These are phyloP conservation scores for Uncinocarpus reesii DNA, from an alignment of 2,329 filamentous ascomycete genomes.

Conservation along the genomic window DNA sequence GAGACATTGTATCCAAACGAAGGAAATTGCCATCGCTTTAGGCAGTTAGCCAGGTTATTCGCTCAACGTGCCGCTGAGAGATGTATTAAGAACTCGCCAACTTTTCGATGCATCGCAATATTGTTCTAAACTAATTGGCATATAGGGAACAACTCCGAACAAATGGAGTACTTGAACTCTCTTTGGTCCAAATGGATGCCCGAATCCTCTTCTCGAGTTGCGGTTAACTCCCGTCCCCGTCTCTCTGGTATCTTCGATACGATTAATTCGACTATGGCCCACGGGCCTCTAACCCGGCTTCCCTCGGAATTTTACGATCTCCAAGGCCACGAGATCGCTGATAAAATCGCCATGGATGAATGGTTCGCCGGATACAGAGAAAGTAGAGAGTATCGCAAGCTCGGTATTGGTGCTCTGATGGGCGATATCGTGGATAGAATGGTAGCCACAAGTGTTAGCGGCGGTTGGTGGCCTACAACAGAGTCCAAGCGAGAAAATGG, in stretches of 20 bases:
- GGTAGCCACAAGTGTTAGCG: slow-evolving; percentile 53
- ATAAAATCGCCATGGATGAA: slow-evolving; percentile 70
- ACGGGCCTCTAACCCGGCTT: slow-evolving; percentile 66
- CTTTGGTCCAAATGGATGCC: slow-evolving; percentile 81
- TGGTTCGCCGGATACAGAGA: slow-evolving; percentile 86
- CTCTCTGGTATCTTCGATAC: slow-evolving; percentile 90
- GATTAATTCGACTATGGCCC: slow-evolving; percentile 76
- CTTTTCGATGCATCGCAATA: not conserved
- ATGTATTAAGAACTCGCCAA: slow-evolving; percentile 37
- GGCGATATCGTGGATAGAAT: slow-evolving; percentile 73
- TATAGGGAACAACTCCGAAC: slow-evolving; percentile 57
- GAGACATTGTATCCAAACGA: slow-evolving; percentile 78
- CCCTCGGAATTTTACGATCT: slow-evolving; percentile 80
- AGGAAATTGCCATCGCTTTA: slow-evolving; percentile 60
- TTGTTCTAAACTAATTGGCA: not conserved
- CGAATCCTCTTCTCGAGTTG: slow-evolving; percentile 53
- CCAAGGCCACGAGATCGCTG: slow-evolving; percentile 57
- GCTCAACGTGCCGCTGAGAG: slow-evolving; percentile 59
- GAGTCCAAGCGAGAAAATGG: slow-evolving; percentile 35
- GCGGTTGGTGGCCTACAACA: slow-evolving; percentile 46
- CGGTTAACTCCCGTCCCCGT: slow-evolving; percentile 73
- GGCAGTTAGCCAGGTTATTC: slow-evolving; percentile 58
- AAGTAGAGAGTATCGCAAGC: slow-evolving; percentile 71
- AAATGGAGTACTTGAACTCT: slow-evolving; percentile 74
- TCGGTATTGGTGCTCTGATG: slow-evolving; percentile 76